phyloP scores from a whole-genome alignment of 1,284 basidiomycete species.

The Puccinia hordei region DNA sequence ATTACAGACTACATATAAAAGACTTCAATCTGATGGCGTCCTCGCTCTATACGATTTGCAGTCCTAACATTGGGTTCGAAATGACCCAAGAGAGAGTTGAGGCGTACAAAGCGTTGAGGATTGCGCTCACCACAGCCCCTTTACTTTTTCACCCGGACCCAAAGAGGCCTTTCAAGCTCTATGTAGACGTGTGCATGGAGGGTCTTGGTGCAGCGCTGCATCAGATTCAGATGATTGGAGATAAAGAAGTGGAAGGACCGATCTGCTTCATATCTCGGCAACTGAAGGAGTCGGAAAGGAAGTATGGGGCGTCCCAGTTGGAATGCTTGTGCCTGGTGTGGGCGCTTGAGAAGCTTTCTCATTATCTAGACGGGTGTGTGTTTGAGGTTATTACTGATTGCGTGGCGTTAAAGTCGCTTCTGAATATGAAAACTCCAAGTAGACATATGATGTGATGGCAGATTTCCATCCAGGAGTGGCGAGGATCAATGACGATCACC shows the following conservation, averaged over 20 bases:
- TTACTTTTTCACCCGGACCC: background rate
- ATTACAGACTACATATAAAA: too few species aligned
- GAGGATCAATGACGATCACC: background rate
- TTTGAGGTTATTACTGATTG: constrained; percentile 18
- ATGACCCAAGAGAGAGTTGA: constrained; percentile 19
- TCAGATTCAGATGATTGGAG: too few species aligned
- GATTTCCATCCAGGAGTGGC: too few species aligned
- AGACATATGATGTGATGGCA: too few species aligned
- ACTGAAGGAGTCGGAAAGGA: too few species aligned
- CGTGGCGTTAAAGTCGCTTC: too few species aligned
- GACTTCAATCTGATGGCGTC: too few species aligned
- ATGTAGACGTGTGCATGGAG: background rate
- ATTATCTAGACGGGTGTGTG: background rate
- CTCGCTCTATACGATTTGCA: constrained; percentile 10
- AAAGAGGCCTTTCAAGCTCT: background rate
- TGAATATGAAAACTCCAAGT: too few species aligned
- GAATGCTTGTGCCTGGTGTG: constrained; percentile 15
- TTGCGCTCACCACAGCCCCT: background rate
- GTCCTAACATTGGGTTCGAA: constrained; percentile 7
- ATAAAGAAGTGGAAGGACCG: too few species aligned
- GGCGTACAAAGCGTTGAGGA: background rate
- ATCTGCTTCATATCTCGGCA: too few species aligned
- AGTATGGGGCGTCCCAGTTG: too few species aligned
- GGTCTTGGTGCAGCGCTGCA: too few species aligned
- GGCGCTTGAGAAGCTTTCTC: background rate